Evolutionary conservation across 768 basidiomycete species (phyloP).

Genomic region (Hemileccinum impolitum): DNA sequence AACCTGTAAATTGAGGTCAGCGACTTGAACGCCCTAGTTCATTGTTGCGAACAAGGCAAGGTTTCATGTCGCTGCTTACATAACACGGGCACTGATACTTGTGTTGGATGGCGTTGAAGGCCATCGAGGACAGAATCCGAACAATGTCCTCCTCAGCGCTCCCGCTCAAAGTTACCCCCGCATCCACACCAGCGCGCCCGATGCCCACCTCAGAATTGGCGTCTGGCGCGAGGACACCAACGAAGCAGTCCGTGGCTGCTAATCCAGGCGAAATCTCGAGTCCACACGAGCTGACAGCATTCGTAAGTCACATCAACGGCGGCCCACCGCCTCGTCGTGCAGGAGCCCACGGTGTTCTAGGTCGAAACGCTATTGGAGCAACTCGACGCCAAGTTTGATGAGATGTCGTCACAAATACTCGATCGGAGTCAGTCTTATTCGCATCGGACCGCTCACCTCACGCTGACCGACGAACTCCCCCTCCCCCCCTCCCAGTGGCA

Average conservation of each 20-base stretch:
- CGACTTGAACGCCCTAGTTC: too few species aligned
- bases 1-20: not conserved
- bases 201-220: conserved; percentile 18
- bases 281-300: conserved; percentile 91
- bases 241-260: conserved; percentile 38
- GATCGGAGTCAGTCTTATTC: conserved; percentile 61
- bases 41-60: conserved; percentile 3
- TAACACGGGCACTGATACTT: conserved; percentile 6
- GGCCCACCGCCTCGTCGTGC: conserved; percentile 1
- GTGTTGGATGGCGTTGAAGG: too few species aligned
- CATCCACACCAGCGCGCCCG: conserved; percentile 49
- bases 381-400: conserved; percentile 87
- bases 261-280: conserved; percentile 73
- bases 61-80: conserved; percentile 11
- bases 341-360: conserved; percentile 35
- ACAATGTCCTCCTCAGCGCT: conserved; percentile 52
- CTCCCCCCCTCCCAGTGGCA: conserved; percentile 53
- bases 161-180: conserved; percentile 61
- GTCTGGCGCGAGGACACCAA: conserved; percentile 39
- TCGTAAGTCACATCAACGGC: conserved; percentile 53
- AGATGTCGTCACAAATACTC: conserved; percentile 88
- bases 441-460: not conserved
- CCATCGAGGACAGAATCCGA: not conserved
- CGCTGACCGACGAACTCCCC: conserved; percentile 12
- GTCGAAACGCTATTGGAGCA: conserved; percentile 87